phyloP scores from a whole-genome alignment of 2,329 filamentous ascomycete species.

The Alternaria sp. region DNA sequence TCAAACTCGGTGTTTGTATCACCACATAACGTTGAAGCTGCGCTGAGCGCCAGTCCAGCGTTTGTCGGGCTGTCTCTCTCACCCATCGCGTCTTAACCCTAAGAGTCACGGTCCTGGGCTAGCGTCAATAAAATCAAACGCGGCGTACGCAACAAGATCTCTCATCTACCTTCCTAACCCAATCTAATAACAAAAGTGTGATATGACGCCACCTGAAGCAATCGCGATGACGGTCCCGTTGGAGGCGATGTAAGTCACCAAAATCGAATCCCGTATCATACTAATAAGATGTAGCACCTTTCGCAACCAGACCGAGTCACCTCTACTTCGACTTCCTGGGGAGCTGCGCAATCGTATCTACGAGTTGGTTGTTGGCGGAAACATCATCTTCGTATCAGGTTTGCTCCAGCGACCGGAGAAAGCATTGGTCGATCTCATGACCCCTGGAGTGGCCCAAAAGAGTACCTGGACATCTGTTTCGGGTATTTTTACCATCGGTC shows the following conservation, averaged over 20 bases:
- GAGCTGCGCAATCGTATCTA: neutral
- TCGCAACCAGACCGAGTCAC: neutral
- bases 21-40: neutral
- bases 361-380: neutral
- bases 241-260: neutral
- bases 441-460: no score
- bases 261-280: neutral
- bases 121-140: no score
- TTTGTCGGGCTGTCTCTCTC: no score
- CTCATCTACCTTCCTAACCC: neutral
- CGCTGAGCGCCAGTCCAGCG: neutral
- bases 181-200: no score
- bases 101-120: no score
- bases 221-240: neutral
- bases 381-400: neutral
- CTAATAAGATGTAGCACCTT: neutral
- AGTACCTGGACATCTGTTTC: no score
- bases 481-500: neutral
- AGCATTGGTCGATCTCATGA: no score
- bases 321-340: neutral
- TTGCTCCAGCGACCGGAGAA: no score
- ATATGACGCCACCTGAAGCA: neutral
- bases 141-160: neutral
- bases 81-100: no score
- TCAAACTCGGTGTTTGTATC: accelerated